These are phyloP conservation scores for Caryopteris hybrid DNA, from an alignment of 305 asterid genomes.

Conservation along the genomic window DNA sequence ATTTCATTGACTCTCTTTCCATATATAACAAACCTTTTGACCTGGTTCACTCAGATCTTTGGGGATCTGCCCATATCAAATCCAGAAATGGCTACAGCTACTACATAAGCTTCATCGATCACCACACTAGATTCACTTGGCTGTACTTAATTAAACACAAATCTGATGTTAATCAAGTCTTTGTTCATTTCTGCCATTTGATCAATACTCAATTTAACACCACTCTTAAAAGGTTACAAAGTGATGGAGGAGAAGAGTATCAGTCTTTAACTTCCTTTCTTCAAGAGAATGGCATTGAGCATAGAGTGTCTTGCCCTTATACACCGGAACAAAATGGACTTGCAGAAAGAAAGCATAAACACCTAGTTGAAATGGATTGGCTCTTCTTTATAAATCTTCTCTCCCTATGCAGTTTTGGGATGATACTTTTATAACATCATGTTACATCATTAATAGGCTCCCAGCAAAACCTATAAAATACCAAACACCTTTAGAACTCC, in stretches of 20 bases:
- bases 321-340: too few relatives aligned
- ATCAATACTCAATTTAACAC: too few relatives aligned
- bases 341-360: too few relatives aligned
- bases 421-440: background rate
- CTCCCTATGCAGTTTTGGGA: too few relatives aligned
- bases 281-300: background rate
- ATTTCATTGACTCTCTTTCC: background rate
- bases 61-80: background rate
- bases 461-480: background rate
- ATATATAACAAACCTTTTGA: background rate
- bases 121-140: too few relatives aligned
- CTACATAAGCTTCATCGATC: too few relatives aligned
- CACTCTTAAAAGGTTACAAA: too few relatives aligned
- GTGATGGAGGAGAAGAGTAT: background rate
- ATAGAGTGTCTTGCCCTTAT: too few relatives aligned
- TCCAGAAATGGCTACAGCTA: background rate
- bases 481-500: background rate
- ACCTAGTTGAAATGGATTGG: background rate
- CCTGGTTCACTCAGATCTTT: background rate
- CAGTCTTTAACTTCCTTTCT: background rate
- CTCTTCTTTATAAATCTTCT: too few relatives aligned
- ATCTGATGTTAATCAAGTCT: too few relatives aligned
- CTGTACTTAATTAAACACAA: too few relatives aligned
- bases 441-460: background rate
- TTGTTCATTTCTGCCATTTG: too few relatives aligned